phyloP scores from a whole-genome alignment of 2,329 filamentous ascomycete species.

The Orbilia javanica region DNA sequence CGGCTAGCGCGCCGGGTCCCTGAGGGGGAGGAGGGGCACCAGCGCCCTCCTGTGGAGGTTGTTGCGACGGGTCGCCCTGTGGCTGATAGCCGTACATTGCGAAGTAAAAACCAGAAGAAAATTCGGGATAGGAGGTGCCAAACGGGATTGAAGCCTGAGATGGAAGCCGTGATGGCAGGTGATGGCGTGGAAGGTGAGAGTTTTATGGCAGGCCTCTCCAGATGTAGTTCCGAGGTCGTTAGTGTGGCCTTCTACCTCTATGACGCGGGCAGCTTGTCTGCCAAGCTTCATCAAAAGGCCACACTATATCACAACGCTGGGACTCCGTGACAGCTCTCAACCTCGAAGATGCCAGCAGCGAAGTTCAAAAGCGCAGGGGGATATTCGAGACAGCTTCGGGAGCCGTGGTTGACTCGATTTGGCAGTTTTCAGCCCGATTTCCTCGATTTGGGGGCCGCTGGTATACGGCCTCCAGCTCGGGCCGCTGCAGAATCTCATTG shows the following conservation, averaged over 20 bases:
- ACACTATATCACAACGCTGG: slow-evolving; percentile 43
- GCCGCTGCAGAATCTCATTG: not conserved
- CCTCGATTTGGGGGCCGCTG: not conserved
- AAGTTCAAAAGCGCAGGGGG: slow-evolving; percentile 14
- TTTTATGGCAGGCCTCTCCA: slow-evolving; percentile 19
- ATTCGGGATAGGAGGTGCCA: slow-evolving; percentile 6
- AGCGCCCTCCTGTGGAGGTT: slow-evolving; percentile 66
- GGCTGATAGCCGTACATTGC: slow-evolving; percentile 67
- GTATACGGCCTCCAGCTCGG: not conserved
- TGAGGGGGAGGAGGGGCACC: slow-evolving; percentile 63
- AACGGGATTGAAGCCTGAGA: slow-evolving; percentile 20
- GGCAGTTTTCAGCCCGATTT: not conserved
- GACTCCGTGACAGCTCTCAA: slow-evolving; percentile 19
- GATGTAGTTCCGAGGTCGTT: slow-evolving; percentile 16
- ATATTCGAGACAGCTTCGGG: not conserved
- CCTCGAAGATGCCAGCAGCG: slow-evolving; percentile 18
- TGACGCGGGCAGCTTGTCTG: slow-evolving; percentile 53
- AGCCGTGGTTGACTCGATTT: not conserved
- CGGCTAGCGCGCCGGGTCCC: slow-evolving; percentile 62
- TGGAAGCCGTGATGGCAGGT: slow-evolving; percentile 10
- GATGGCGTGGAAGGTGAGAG: slow-evolving; percentile 18
- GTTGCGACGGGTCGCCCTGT: slow-evolving; percentile 66
- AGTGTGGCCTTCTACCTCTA: slow-evolving; percentile 48
- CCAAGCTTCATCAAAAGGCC: slow-evolving; percentile 54
- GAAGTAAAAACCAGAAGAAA: slow-evolving; percentile 23